A percentile compares a stretch with the other conserved stretches of the same genome.
Evolutionary conservation across 208 protist species (phyloP).

Genomic region (Trypanosoma caninum): DNA sequence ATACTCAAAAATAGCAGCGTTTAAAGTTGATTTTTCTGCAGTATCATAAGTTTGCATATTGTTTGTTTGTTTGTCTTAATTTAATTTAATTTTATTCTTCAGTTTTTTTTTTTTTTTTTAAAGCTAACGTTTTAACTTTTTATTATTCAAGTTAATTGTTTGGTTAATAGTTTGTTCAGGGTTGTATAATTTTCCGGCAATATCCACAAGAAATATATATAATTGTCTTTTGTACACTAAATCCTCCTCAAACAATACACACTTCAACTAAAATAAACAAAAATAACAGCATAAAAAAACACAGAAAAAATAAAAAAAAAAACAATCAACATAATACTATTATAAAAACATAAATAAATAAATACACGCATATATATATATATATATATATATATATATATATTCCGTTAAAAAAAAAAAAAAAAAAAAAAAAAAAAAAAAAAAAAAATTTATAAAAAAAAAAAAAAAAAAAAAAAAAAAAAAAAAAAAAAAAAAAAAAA

Average conservation of each 20-base stretch:
- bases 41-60: not conserved
- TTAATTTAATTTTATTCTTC: not conserved
- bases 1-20: too few species aligned
- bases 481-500: slow-evolving; percentile 9
- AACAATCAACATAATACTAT: too few species aligned
- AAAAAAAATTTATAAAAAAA: slow-evolving; percentile 7
- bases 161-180: too few species aligned
- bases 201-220: not conserved
- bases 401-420: not conserved
- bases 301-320: not conserved
- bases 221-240: not conserved
- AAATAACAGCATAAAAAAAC: not conserved
- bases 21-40: too few species aligned
- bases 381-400: too few species aligned
- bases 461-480: not conserved
- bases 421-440: slow-evolving; percentile 7
- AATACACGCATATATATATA: too few species aligned
- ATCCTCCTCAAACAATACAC: not conserved
- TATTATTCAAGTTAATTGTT: too few species aligned
- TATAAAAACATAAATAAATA: not conserved
- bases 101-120: slow-evolving; percentile 2
- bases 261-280: not conserved
- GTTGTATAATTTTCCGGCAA: not conserved
- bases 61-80: too few species aligned
- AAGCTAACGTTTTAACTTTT: not conserved